phyloP scores from a whole-genome alignment of 2,329 filamentous ascomycete species.

The Mycocentrospora acerina region DNA sequence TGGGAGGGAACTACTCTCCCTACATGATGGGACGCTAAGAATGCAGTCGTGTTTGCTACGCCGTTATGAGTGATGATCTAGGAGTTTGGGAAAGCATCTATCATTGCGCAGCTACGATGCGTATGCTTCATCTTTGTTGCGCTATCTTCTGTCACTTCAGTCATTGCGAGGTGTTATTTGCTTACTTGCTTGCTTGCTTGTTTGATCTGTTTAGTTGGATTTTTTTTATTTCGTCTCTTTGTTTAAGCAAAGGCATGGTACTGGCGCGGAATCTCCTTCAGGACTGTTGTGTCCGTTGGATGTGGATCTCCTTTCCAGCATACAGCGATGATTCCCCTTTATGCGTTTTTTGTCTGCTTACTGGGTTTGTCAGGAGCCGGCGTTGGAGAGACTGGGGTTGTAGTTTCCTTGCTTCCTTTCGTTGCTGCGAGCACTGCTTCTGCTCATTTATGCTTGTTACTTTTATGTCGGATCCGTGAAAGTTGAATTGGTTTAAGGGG shows the following conservation, averaged over 20 bases:
- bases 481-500: neutral
- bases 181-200: too few relatives aligned
- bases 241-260: conserved; percentile 44
- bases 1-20: conserved; percentile 35
- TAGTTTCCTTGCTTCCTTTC: conserved; percentile 11
- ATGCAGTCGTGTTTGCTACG: conserved; percentile 20
- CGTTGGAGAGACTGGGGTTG: conserved; percentile 23
- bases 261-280: conserved; percentile 40
- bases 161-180: conserved; percentile 46
- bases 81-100: conserved; percentile 37
- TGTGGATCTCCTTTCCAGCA: conserved; percentile 44
- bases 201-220: conserved; percentile 26
- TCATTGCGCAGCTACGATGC: conserved; percentile 32
- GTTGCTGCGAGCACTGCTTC: conserved; percentile 4
- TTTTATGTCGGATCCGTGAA: conserved; percentile 11
- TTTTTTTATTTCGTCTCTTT: conserved; percentile 36
- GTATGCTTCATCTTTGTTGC: conserved; percentile 38
- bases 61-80: conserved; percentile 38
- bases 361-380: conserved; percentile 31
- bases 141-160: conserved; percentile 45
- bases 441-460: conserved; percentile 1
- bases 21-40: conserved; percentile 45
- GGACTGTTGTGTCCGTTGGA: conserved; percentile 35
- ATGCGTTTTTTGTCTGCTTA: conserved; percentile 40
- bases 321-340: conserved; percentile 49